Conservation (phyloP, 2,329 filamentous ascomycete species). For the Huntiella savannae region DNA sequence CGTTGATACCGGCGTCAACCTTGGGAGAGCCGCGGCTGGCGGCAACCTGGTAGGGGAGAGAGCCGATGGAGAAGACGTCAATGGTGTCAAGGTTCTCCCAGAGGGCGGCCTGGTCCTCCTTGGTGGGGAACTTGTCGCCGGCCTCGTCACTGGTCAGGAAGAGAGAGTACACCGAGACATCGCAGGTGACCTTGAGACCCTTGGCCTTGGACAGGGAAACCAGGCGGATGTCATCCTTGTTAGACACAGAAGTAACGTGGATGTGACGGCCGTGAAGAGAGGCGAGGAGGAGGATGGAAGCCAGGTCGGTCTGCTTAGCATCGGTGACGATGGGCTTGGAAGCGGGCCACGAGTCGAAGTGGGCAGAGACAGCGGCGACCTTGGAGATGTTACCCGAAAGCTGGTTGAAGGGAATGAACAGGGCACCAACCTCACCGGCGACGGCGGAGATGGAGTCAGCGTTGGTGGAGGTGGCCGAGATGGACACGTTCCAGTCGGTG, state of each 20-base stretch:
- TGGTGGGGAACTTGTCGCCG: conserved; percentile 43
- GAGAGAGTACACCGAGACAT: conserved; percentile 62
- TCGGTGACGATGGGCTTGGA: conserved; percentile 69
- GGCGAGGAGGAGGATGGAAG: conserved; percentile 60
- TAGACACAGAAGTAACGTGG: conserved; percentile 65
- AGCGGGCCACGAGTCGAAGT: conserved; percentile 59
- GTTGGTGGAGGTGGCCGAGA: conserved; percentile 54
- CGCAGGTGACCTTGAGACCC: conserved; percentile 65
- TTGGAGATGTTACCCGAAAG: conserved; percentile 69
- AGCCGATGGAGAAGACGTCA: conserved; percentile 63
- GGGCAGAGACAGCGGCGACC: conserved; percentile 58
- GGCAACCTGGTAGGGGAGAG: conserved; percentile 58
- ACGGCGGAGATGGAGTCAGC: conserved; percentile 56
- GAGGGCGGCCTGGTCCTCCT: conserved; percentile 49
- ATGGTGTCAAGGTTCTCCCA: conserved; percentile 58
- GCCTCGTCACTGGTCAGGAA: conserved; percentile 57
- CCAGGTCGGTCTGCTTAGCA: conserved; percentile 61
- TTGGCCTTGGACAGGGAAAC: conserved; percentile 65
- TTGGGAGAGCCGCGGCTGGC: conserved; percentile 26
- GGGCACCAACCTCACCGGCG: conserved; percentile 53
- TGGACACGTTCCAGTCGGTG: conserved; percentile 66
- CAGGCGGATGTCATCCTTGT: conserved; percentile 58
- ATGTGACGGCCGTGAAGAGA: conserved; percentile 62
- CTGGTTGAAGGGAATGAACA: conserved; percentile 71
- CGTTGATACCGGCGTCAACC: conserved; percentile 47